Evolutionary conservation across 306 rosid genomes (phyloP).

Genomic region (Sechiopsis laciniata): DNA sequence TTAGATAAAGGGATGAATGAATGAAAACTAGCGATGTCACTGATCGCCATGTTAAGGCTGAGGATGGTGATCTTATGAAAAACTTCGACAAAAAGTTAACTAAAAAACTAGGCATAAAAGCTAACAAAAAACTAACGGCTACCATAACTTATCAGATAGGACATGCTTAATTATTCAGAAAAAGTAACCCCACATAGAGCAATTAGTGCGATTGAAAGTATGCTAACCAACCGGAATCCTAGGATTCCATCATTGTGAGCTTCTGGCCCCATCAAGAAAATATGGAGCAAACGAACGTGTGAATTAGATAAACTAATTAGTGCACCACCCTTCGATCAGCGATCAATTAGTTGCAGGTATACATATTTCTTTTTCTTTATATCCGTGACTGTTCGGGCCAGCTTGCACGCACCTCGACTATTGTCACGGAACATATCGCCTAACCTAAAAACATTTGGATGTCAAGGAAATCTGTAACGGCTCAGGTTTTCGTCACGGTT

Average conservation of each 20-base stretch:
- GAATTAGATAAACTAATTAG: background rate
- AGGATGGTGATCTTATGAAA: too few species aligned
- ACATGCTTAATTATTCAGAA: slow-evolving; percentile 1
- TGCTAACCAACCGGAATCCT: background rate
- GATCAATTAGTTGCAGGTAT: background rate
- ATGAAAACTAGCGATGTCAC: too few species aligned
- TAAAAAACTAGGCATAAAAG: slow-evolving; percentile 7
- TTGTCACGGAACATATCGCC: too few species aligned
- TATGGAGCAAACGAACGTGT: background rate
- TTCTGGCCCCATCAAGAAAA: background rate
- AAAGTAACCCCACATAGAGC: background rate
- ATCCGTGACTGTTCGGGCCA: too few species aligned
- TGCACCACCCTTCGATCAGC: background rate
- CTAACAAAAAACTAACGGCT: background rate
- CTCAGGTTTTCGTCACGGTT: too few species aligned
- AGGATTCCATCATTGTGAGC: slow-evolving; percentile 16
- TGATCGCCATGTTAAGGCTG: too few species aligned
- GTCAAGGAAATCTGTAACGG: too few species aligned
- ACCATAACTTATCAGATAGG: background rate
- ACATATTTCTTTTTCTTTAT: too few species aligned
- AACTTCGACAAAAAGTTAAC: background rate
- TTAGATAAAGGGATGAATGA: too few species aligned
- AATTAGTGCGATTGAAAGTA: background rate
- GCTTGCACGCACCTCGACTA: too few species aligned
- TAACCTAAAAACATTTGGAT: too few species aligned